Evolutionary conservation across 352 stramenopile genomes (phyloP).

Genomic region (Phytophthora tubulina): DNA sequence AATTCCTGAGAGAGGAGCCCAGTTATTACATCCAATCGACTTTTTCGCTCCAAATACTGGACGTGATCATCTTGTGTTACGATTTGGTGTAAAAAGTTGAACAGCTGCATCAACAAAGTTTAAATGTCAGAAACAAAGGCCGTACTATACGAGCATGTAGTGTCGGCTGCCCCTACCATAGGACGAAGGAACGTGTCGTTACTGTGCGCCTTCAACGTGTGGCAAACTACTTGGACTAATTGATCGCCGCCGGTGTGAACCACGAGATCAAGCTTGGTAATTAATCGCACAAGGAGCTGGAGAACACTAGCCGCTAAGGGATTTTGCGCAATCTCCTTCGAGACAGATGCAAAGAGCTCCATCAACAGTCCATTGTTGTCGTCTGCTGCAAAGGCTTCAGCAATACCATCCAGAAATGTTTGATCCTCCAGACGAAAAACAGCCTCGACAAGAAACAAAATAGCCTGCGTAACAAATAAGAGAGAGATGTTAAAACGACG

Average conservation of each 20-base stretch:
- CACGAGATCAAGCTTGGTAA: conserved; percentile 40
- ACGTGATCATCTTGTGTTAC: conserved; percentile 15
- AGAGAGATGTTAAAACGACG: too few relatives aligned
- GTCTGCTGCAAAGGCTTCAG: conserved; percentile 20
- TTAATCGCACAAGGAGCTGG: conserved; percentile 44
- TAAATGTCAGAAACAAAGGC: neutral
- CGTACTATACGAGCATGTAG: neutral
- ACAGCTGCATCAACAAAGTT: conserved; percentile 19
- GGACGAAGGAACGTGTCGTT: conserved; percentile 50
- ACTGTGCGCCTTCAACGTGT: conserved; percentile 34
- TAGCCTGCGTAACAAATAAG: conserved; percentile 16
- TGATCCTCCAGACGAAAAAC: conserved; percentile 33
- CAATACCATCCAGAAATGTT: conserved; percentile 25
- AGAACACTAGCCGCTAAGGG: conserved; percentile 34
- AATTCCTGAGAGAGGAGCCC: conserved; percentile 23
- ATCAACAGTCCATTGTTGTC: conserved; percentile 31
- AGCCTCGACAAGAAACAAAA: conserved; percentile 34
- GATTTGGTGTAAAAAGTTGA: conserved; percentile 34
- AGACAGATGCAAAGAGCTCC: conserved; percentile 33
- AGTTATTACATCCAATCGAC: conserved; percentile 22
- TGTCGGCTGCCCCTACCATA: conserved; percentile 13
- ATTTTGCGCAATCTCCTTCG: conserved; percentile 24
- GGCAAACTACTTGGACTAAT: conserved; percentile 41
- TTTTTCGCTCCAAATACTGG: conserved; percentile 20
- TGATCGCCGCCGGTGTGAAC: conserved; percentile 39